Base-by-base conservation (phyloP, 306 rosid genomes). In the Quercus alba region DNA sequence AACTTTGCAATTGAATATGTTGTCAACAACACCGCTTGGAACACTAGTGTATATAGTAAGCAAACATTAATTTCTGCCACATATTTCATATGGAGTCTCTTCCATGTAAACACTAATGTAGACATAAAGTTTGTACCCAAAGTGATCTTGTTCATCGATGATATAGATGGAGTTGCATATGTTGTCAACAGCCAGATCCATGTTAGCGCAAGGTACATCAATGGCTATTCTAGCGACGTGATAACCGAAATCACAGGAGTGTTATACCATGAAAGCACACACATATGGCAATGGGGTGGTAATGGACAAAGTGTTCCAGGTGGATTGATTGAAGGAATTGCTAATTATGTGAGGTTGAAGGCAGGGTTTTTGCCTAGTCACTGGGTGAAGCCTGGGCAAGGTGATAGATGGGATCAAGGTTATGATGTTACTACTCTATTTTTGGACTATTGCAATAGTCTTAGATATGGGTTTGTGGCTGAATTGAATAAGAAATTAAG, bases 221-320 rank as follows among this genome's bases (percentile, higher is more conserved):
- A 71, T 1, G 46, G 19, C 28, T 75, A 59, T 44, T 2, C 5
- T 0, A 77, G 84, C 3, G 76, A 89, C 13, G 1, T 85, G 1
- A 85, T 77, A 69, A 77, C 56, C 12, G 89, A 87, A n/a, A 68
- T 84, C 19, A 74, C 74, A 1, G 86, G 87, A 15, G 38, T 83
- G 44, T n/a, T 87, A 1, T 84, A 87, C 64, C 93, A 90, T 23
- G 88, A 90, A 72, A 41, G 82, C 80, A 55, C 85, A 2, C 93
- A 87, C 31, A 4, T 81, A 9, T 77, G 72, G 90, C 85, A 70
- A 74, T 83, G 86, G 87, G 54, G 58, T 7, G 89, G 82, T 5
- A 81, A 81, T 0, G 72, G 80, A 3, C 25, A 56, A 19, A 33
- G 38, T 33, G 82, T 84, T 19, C 89, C 91, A 1, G 13, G 41